Percentiles rank a stretch among this genome's conserved stretches.
Evolutionary conservation across 2,329 filamentous ascomycete genomes (phyloP).

Genomic region (Exophiala bonariae): DNA sequence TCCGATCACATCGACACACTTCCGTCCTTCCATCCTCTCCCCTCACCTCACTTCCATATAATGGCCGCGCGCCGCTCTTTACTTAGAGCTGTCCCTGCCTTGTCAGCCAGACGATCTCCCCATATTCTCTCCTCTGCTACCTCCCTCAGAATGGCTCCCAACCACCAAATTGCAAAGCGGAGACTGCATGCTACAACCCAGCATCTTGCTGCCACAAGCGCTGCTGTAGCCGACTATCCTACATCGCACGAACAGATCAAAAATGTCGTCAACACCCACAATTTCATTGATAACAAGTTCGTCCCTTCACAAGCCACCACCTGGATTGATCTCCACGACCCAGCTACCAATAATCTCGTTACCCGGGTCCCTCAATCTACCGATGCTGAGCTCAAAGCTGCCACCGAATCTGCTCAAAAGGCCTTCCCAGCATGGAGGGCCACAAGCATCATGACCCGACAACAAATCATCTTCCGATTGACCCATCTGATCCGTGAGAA

Average conservation of each 20-base stretch:
- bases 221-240: slow-evolving; percentile 54
- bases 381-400: slow-evolving; percentile 62
- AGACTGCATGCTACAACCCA: slow-evolving; percentile 56
- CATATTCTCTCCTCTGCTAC: slow-evolving; percentile 11
- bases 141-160: slow-evolving; percentile 26
- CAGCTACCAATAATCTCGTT: slow-evolving; percentile 66
- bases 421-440: slow-evolving; percentile 63
- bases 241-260: slow-evolving; percentile 58
- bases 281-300: slow-evolving; percentile 67
- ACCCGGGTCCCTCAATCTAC: slow-evolving; percentile 66
- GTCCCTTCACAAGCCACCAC: slow-evolving; percentile 56
- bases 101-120: slow-evolving; percentile 24
- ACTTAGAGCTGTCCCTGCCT: slow-evolving; percentile 24
- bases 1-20: neutral
- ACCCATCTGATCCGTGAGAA: slow-evolving; percentile 62
- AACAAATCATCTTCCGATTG: slow-evolving; percentile 69
- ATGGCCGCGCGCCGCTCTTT: slow-evolving; percentile 26
- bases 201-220: slow-evolving; percentile 53
- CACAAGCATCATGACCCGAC: slow-evolving; percentile 59
- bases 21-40: neutral
- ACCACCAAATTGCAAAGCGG: slow-evolving; percentile 24
- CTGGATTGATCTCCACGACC: slow-evolving; percentile 66
- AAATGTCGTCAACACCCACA: slow-evolving; percentile 58
- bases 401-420: slow-evolving; percentile 62
- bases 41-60: slow-evolving; percentile 5